phyloP scores from a whole-genome alignment of 345 rosid species.

The Camelina hispida region DNA sequence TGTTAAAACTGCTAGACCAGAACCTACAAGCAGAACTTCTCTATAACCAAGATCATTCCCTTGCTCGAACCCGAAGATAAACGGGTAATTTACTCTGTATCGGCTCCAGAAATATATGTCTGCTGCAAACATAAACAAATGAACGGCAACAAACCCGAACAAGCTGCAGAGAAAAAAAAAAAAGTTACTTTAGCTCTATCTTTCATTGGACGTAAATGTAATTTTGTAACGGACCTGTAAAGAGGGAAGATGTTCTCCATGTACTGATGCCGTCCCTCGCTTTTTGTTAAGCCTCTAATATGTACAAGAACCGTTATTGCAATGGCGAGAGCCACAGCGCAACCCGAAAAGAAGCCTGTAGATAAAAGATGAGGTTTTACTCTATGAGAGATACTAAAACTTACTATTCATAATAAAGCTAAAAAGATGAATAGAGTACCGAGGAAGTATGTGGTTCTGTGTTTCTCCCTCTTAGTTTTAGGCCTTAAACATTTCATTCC shows the following conservation, averaged over 20 bases:
- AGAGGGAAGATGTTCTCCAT: constrained; percentile 88
- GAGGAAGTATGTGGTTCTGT: constrained; percentile 63
- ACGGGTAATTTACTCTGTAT: constrained; percentile 67
- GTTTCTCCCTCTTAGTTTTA: constrained; percentile 61
- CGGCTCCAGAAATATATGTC: constrained; percentile 72
- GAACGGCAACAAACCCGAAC: constrained; percentile 69
- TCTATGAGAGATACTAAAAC: not conserved
- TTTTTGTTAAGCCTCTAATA: constrained; percentile 52
- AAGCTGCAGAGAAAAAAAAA: constrained; percentile 54
- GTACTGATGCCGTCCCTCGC: constrained; percentile 54
- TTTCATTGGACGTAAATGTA: not conserved
- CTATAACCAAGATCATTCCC: constrained; percentile 73
- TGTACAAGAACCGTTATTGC: constrained; percentile 60
- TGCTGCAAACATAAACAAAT: constrained; percentile 66
- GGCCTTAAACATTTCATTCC: constrained; percentile 70
- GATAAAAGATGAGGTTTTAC: constrained; percentile 22
- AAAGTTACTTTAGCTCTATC: too few relatives aligned
- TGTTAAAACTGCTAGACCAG: constrained; percentile 61
- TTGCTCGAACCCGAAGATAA: constrained; percentile 79
- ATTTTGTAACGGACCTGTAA: constrained; percentile 50
- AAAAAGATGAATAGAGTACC: constrained; percentile 51
- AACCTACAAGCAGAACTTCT: constrained; percentile 62
- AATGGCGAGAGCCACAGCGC: constrained; percentile 61
- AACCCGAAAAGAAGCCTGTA: constrained; percentile 71
- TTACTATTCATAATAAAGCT: not conserved